Conservation (phyloP, 192 early-diverging fungal species). For the Ambispora gerdemannii region DNA sequence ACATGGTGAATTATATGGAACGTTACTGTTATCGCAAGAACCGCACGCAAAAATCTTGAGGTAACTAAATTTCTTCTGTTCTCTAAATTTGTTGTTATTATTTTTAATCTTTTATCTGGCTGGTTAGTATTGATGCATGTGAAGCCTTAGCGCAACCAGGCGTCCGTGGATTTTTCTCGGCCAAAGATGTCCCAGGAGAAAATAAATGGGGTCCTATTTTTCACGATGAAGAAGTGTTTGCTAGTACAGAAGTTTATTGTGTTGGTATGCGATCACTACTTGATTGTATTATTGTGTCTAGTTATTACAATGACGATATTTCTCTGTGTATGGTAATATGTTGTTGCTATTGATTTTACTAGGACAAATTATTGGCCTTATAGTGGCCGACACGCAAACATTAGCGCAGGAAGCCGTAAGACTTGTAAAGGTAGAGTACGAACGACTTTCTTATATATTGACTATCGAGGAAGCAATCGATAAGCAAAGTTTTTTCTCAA, state of each 20-base stretch:
- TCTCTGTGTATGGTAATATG: background rate
- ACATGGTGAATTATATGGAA: conserved; percentile 65
- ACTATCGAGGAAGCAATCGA: conserved; percentile 80
- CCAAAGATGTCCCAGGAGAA: conserved; percentile 66
- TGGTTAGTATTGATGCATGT: conserved; percentile 51
- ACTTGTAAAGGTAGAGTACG: conserved; percentile 70
- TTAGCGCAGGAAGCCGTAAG: conserved; percentile 68
- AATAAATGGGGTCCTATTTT: conserved; percentile 56
- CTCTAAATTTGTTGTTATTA: background rate
- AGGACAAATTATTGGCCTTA: conserved; percentile 74
- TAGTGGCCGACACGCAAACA: conserved; percentile 66
- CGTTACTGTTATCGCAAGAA: conserved; percentile 60
- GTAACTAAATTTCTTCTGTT: background rate
- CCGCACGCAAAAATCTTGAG: conserved; percentile 66
- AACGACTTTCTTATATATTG: conserved; percentile 65
- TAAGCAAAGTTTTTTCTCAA: conserved; percentile 56
- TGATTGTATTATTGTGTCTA: background rate
- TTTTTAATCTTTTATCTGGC: background rate
- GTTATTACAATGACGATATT: background rate
- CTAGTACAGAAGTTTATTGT: conserved; percentile 59
- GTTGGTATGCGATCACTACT: conserved; percentile 34
- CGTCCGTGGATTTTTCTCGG: conserved; percentile 63
- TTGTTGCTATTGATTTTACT: background rate
- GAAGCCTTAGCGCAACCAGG: conserved; percentile 60
- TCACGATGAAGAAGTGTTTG: conserved; percentile 83